A percentile compares a stretch with the other conserved stretches of the same genome.
phyloP scores from a whole-genome alignment of 2,329 filamentous ascomycete species.

The Ploettnerulaceae sp. region DNA sequence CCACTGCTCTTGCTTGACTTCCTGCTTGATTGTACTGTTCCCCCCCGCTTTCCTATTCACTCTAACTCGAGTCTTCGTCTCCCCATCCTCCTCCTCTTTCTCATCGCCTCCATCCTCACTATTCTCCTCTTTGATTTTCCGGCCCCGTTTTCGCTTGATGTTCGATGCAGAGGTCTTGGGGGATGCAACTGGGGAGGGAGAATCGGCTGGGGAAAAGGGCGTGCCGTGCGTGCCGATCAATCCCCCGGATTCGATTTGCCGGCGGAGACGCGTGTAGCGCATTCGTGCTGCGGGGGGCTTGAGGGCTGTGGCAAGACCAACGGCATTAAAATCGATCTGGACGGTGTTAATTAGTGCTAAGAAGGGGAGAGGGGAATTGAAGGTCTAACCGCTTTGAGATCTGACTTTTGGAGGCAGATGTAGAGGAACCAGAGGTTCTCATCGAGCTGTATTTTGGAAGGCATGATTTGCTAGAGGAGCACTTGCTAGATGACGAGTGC shows the following conservation, averaged over 20 bases:
- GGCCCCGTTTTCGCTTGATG: background rate
- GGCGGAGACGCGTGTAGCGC: slow-evolving; percentile 36
- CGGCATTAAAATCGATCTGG: slow-evolving; percentile 38
- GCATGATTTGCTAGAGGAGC: slow-evolving; percentile 29
- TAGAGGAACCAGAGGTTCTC: slow-evolving; percentile 40
- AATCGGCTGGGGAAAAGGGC: slow-evolving; percentile 15
- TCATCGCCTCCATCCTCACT: background rate
- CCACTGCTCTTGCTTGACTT: slow-evolving; percentile 8
- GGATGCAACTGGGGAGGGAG: background rate
- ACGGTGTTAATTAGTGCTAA: background rate
- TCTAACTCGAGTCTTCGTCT: background rate
- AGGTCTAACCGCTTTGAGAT: slow-evolving; percentile 35
- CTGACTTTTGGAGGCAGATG: slow-evolving; percentile 38
- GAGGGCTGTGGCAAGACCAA: slow-evolving; percentile 34
- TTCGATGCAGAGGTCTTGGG: too few relatives aligned
- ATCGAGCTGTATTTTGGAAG: slow-evolving; percentile 37
- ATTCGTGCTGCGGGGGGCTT: slow-evolving; percentile 37
- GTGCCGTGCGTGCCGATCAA: slow-evolving; percentile 26
- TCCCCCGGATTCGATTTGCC: slow-evolving; percentile 32
- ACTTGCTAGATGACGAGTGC: background rate
- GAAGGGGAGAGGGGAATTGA: background rate
- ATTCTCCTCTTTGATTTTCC: slow-evolving; percentile 1
- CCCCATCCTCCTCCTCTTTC: background rate
- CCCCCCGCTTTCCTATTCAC: background rate
- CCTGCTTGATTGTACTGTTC: background rate